These are phyloP conservation scores for Coemansia sp. DNA, from an alignment of 192 early-diverging fungal species.

Conservation along the genomic window DNA sequence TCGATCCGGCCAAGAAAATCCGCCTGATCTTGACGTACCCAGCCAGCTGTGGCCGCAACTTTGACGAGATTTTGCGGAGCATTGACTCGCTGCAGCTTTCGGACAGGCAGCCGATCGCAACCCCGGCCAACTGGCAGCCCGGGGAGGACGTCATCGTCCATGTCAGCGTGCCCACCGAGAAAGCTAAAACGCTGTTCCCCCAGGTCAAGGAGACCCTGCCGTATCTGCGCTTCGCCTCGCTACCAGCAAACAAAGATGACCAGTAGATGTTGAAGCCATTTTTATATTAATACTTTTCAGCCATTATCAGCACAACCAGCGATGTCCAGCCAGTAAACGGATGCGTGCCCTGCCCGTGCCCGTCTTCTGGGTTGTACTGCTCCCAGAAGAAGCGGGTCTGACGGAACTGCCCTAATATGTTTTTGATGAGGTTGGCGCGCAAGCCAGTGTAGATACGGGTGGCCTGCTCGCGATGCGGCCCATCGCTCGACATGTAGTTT, in stretches of 20 bases:
- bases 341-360: constrained; percentile 77
- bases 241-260: constrained; percentile 15
- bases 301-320: constrained; percentile 80
- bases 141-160: constrained; percentile 92
- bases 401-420: constrained; percentile 72
- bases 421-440: constrained; percentile 72
- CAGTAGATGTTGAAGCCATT: background rate
- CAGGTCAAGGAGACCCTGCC: constrained; percentile 76
- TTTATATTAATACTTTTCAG: constrained; percentile 60
- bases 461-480: constrained; percentile 69
- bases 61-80: constrained; percentile 92
- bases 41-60: constrained; percentile 91
- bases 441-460: constrained; percentile 70
- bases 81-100: constrained; percentile 92
- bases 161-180: constrained; percentile 74
- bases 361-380: constrained; percentile 78
- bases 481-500: constrained; percentile 60
- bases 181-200: constrained; percentile 85
- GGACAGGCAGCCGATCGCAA: constrained; percentile 86
- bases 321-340: constrained; percentile 97
- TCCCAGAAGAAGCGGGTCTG: constrained; percentile 87
- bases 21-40: constrained; percentile 91
- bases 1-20: constrained; percentile 90
- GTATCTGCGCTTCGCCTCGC: constrained; percentile 70
- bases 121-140: constrained; percentile 91